Evolutionary conservation across 1,284 basidiomycete species (phyloP), one percentile per base, ranked within the genome.

Genomic region (Cryptococcus sp.): DNA sequence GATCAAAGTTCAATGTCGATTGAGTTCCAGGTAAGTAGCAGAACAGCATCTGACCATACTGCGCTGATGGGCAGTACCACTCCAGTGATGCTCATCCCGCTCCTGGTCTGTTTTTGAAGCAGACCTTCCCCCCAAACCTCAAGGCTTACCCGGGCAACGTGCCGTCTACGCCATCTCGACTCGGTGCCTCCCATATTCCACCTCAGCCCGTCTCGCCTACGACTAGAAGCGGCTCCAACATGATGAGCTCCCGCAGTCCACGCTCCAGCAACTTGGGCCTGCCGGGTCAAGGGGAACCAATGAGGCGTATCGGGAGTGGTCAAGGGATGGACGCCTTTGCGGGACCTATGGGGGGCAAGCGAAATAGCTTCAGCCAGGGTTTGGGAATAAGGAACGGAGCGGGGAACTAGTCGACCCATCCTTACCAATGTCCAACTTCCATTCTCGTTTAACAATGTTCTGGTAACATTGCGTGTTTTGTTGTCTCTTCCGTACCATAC

Each of bases 1-100:
- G 91, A 92, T 64, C 77, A 88, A 31, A 85, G 85, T 7, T 81
- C 82, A 34, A 85, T 93, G 57, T 87, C 87, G 13, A 80, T 93
- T 18, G 91, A 94, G 71, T 94, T 91, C 78, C 87, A 91, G 79
- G 88, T 88, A 53, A 60, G 66, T 60, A n/a, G n/a, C 22, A 10
- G 11, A 16, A 39, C 7, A 5, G 11, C 11, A 36, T 11, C 7
- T 24, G 39, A 37, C n/a, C 16, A 11, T 5, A 24, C 14, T 4
- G 14, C 45, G 45, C 22, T 46, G 23, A 46, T 14, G 4, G 28
- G 23, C 48, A 25, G 19, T 19, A 25, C 31, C 42, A 48, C 31
- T 18, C 22, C 32, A 48, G 36, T 18, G 28, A 28, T 11, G 28
- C 28, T 28, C 28, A 28, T 11, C 28, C 28, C 11, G 28, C 28